These are phyloP conservation scores for Saccharomycopsis hybrid DNA, from an alignment of 1,139 yeast species.

Conservation along the genomic window DNA sequence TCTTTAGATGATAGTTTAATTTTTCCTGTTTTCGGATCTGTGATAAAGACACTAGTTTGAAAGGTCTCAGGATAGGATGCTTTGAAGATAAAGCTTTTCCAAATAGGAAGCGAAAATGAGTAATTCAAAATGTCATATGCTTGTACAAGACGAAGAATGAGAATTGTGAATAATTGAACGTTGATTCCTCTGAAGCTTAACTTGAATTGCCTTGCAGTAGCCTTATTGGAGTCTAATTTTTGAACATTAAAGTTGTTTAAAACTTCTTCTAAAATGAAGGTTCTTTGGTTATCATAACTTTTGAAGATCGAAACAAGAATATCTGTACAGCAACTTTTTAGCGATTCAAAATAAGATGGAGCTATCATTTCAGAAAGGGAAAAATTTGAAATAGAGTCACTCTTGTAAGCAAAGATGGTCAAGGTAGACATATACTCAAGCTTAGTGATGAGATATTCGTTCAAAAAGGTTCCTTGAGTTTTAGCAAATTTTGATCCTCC, in stretches of 20 bases:
- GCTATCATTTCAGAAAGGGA: slow-evolving; percentile 1
- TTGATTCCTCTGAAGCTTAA: slow-evolving; percentile 37
- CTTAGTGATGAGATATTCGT: slow-evolving; percentile 43
- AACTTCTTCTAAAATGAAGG: slow-evolving; percentile 54
- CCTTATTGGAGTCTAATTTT: slow-evolving; percentile 39
- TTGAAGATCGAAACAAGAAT: slow-evolving; percentile 42
- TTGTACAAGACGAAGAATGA: slow-evolving; percentile 43
- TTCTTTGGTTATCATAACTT: slow-evolving; percentile 43
- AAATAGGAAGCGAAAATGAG: slow-evolving; percentile 19
- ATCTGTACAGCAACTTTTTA: slow-evolving; percentile 33
- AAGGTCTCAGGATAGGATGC: slow-evolving; percentile 14
- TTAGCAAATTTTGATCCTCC: neutral
- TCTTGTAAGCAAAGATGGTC: slow-evolving; percentile 33
- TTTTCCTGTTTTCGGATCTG: slow-evolving; percentile 19
- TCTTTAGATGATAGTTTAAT: slow-evolving; percentile 21
- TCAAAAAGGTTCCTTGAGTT: slow-evolving; percentile 24
- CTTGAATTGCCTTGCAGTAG: slow-evolving; percentile 38
- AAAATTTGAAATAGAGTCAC: slow-evolving; percentile 23
- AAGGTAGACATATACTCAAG: slow-evolving; percentile 43
- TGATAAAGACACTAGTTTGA: slow-evolving; percentile 10
- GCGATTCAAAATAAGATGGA: too few relatives aligned
- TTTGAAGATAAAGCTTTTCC: slow-evolving; percentile 17
- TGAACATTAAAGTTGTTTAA: slow-evolving; percentile 38
- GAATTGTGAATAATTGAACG: slow-evolving; percentile 43
- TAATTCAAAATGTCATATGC: slow-evolving; percentile 30